A percentile compares a stretch with the other conserved stretches of the same genome.
Evolutionary conservation across 2,329 filamentous ascomycete genomes (phyloP).

Genomic region (Aspergillus ochraceus): DNA sequence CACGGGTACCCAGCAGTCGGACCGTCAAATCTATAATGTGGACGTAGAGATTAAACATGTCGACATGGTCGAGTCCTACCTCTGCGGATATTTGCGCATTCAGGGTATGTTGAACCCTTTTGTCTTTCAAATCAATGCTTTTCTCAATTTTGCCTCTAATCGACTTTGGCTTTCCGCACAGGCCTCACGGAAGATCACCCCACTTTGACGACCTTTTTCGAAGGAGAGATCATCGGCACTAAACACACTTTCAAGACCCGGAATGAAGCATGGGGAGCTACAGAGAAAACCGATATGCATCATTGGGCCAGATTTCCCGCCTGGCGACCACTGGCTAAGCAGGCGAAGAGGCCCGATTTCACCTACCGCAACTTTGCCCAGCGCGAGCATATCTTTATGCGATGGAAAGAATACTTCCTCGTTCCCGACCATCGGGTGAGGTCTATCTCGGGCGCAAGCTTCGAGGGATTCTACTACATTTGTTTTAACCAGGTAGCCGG

Average conservation of each 20-base stretch:
- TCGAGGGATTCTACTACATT: constrained; percentile 98
- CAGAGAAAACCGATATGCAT: constrained; percentile 83
- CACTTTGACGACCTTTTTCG: constrained; percentile 96
- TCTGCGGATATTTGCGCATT: constrained; percentile 93
- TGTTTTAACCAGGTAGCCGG: constrained; percentile 93
- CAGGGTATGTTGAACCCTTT: constrained; percentile 64
- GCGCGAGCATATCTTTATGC: constrained; percentile 92
- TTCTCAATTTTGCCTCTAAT: background rate
- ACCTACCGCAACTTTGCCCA: constrained; percentile 70
- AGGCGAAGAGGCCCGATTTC: constrained; percentile 58
- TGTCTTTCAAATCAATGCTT: background rate
- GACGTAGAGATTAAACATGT: constrained; percentile 97
- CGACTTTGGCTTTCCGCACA: constrained; percentile 38
- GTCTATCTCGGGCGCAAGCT: constrained; percentile 90
- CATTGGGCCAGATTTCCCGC: constrained; percentile 92
- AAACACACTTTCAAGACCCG: constrained; percentile 93
- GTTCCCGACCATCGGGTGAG: constrained; percentile 91
- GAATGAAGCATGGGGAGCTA: constrained; percentile 88
- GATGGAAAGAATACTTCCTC: constrained; percentile 98
- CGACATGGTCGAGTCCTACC: constrained; percentile 87
- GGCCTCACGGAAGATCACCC: constrained; percentile 93
- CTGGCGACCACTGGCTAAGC: constrained; percentile 74
- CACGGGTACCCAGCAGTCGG: constrained; percentile 86
- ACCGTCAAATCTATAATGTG: constrained; percentile 89
- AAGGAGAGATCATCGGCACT: constrained; percentile 93